phyloP scores from a whole-genome alignment of 257 asterid species.

The Salvia hispanica region DNA sequence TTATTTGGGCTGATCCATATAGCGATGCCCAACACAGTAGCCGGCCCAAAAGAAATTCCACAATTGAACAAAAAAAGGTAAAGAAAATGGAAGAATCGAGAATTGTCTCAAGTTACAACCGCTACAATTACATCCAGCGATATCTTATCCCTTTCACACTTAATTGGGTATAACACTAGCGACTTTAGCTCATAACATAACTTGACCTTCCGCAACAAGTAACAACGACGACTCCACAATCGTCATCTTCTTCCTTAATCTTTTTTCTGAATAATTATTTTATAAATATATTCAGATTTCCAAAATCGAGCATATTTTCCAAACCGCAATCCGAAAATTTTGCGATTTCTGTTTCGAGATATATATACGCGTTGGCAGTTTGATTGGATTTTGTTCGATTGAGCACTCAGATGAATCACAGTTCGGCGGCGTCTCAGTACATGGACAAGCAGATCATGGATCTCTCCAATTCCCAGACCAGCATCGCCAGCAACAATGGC shows the following conservation, averaged over 20 bases:
- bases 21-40: too few species aligned
- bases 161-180: neutral
- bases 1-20: too few species aligned
- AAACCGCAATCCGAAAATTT: constrained; percentile 17
- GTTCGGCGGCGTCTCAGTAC: constrained; percentile 57
- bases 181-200: constrained; percentile 30
- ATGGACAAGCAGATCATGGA: constrained; percentile 99
- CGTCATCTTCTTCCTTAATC: constrained; percentile 13
- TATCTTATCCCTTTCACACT: neutral
- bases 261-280: neutral
- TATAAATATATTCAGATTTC: neutral
- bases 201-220: constrained; percentile 16
- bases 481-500: constrained; percentile 30
- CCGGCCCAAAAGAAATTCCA: too few species aligned
- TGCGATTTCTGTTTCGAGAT: neutral
- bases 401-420: constrained; percentile 65
- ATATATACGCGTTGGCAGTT: neutral
- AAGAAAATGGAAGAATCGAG: too few species aligned
- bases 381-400: constrained; percentile 10
- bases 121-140: constrained; percentile 30
- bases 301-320: constrained; percentile 21
- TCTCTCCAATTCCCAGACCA: constrained; percentile 70
- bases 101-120: constrained; percentile 21
- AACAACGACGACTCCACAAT: constrained; percentile 29
- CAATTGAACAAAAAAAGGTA: too few species aligned